A percentile compares a stretch with the other conserved stretches of the same genome.
These are phyloP conservation scores for Suillus fuscotomentosus DNA, from an alignment of 768 basidiomycete species.

Conservation along the genomic window DNA sequence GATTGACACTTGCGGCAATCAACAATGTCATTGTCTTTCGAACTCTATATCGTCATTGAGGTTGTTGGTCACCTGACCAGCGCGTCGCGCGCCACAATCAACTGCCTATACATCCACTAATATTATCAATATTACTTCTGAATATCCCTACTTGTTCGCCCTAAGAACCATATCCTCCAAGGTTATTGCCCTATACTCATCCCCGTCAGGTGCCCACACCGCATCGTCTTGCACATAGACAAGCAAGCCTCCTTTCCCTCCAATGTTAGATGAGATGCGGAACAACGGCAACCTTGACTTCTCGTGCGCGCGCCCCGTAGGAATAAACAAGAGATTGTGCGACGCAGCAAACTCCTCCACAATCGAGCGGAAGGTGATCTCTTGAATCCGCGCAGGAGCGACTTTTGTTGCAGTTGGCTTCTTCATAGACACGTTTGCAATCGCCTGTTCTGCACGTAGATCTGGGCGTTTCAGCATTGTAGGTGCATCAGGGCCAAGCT, in stretches of 20 bases:
- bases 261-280: constrained; percentile 72
- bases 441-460: constrained; percentile 46
- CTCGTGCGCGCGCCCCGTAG: constrained; percentile 82
- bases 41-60: not conserved
- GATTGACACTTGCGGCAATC: not conserved
- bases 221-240: constrained; percentile 94
- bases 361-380: constrained; percentile 90
- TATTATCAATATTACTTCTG: not conserved
- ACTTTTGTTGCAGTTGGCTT: constrained; percentile 33
- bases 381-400: constrained; percentile 56
- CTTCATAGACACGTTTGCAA: constrained; percentile 18
- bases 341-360: constrained; percentile 88
- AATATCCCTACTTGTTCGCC: constrained; percentile 36
- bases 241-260: constrained; percentile 83
- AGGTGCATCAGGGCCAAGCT: constrained; percentile 77
- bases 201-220: constrained; percentile 77
- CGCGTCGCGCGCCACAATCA: not conserved
- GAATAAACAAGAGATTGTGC: constrained; percentile 87
- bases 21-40: not conserved
- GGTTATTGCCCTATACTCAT: constrained; percentile 72
- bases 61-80: not conserved
- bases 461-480: constrained; percentile 68
- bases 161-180: constrained; percentile 87
- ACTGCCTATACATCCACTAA: no score
- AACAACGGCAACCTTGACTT: constrained; percentile 87